These are phyloP conservation scores for Penicillium fuscoglaucum DNA, from an alignment of 2,329 filamentous ascomycete species.

Conservation along the genomic window DNA sequence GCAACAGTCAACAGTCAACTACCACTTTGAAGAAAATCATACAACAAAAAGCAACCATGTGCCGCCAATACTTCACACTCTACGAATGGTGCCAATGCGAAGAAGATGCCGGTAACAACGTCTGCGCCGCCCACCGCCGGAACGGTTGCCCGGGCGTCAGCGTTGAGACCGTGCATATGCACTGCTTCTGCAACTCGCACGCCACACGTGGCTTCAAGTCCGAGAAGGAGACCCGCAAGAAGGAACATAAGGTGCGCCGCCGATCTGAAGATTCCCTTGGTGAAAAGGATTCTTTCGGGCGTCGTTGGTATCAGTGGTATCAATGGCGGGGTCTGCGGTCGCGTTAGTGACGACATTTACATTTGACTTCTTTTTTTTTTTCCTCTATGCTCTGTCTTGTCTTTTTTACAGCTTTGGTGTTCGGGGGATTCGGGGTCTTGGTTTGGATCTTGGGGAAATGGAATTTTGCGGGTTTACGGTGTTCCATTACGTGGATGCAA, in stretches of 20 bases:
- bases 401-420: conserved; percentile 22
- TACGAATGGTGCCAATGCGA: conserved; percentile 44
- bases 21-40: neutral
- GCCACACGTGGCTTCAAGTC: conserved; percentile 35
- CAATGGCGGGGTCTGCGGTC: conserved; percentile 31
- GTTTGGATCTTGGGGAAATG: neutral
- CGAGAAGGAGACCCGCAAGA: conserved; percentile 33
- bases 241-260: conserved; percentile 22
- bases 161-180: conserved; percentile 41
- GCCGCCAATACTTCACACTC: conserved; percentile 39
- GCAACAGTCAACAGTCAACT: neutral
- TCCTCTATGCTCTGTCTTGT: conserved; percentile 3
- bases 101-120: conserved; percentile 35
- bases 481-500: neutral
- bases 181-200: conserved; percentile 42
- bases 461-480: neutral
- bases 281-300: conserved; percentile 28
- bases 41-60: conserved; percentile 28
- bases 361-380: conserved; percentile 3
- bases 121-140: conserved; percentile 31
- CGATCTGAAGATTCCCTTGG: conserved; percentile 25
- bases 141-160: conserved; percentile 34
- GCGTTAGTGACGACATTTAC: conserved; percentile 11
- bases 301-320: conserved; percentile 33
- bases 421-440: conserved; percentile 9